Evolutionary conservation across 2,329 filamentous ascomycete species (phyloP), one percentile per base, ranked within the genome.

Genomic region (Grosmannia serpens): DNA sequence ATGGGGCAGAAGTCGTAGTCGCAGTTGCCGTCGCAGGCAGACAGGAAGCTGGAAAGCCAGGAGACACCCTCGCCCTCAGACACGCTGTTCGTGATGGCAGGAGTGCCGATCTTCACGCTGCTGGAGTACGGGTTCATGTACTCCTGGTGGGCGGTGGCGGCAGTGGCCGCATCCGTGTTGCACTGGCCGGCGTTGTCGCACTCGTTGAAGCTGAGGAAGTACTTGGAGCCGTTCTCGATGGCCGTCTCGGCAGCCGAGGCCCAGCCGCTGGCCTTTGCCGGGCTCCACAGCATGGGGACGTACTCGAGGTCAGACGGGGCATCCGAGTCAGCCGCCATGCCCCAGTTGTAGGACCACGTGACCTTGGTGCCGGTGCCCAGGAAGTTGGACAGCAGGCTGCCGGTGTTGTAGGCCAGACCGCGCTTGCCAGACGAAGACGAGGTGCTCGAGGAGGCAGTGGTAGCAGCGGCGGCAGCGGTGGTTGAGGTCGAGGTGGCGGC

Each of bases 331-430:
- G 62, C 57, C 2, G 27, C 62, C 53, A 77, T 76, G 51, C 72
- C 83, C 86, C 86, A 89, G 79, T 88, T 88, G 77, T 87, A 87
- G 53, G 73, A 78, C 82, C 85, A 89, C 47, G 72, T 70, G 66
- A 81, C 76, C 60, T 78, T 67, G 47, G 62, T 61, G 61, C 71
- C 70, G 55, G 69, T 67, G 53, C 64, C 65, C 53, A 72, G 66
- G 69, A 88, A 84, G 62, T 70, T 65, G 58, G 74, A 71, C 68
- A 79, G 77, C 41, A 86, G 73, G 31, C 64, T 65, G 58, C 76
- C 76, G 35, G 81, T 73, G 71, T 88, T 88, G 79, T 85, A 89
- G 55, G 81, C 81, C 55, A 88, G 71, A 71, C 86, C 86, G 68
- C 85, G 84, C 81, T 87, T 86, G 65, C 41, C 59, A 15, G 55